Percentiles rank a stretch among this genome's conserved stretches.
These are phyloP conservation scores for Penicillium maclennaniae DNA, from an alignment of 495 filamentous ascomycete genomes.

Conservation along the genomic window DNA sequence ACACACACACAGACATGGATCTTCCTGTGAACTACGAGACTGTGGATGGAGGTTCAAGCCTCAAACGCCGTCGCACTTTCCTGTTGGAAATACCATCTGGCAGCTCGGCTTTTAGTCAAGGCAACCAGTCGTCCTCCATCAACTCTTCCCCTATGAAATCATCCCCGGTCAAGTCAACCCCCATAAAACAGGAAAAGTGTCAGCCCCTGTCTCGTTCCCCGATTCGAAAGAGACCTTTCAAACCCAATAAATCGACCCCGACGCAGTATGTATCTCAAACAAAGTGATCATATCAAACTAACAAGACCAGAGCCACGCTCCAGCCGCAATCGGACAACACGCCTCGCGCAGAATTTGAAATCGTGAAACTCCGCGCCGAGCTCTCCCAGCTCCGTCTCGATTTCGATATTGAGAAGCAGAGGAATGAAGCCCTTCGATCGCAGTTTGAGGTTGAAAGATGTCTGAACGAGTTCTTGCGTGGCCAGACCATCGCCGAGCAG, in stretches of 20 bases:
- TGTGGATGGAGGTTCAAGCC: neutral
- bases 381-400: neutral
- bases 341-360: neutral
- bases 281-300: neutral
- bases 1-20: neutral
- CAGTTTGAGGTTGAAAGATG: neutral
- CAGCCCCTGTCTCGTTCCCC: no score
- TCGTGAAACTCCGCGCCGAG: neutral
- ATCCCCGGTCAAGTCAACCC: neutral
- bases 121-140: neutral
- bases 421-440: neutral
- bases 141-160: neutral
- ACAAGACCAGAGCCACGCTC: neutral
- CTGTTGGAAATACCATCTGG: neutral
- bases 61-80: neutral
- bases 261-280: neutral
- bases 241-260: neutral
- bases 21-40: neutral
- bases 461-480: neutral
- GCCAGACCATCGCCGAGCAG: neutral
- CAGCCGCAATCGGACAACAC: no score
- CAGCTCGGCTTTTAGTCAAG: neutral
- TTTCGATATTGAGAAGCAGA: neutral
- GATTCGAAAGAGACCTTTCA: neutral
- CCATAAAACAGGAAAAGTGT: no score